These are phyloP conservation scores for Closterium sp. DNA, from an alignment of 139 green algal species.

Conservation along the genomic window DNA sequence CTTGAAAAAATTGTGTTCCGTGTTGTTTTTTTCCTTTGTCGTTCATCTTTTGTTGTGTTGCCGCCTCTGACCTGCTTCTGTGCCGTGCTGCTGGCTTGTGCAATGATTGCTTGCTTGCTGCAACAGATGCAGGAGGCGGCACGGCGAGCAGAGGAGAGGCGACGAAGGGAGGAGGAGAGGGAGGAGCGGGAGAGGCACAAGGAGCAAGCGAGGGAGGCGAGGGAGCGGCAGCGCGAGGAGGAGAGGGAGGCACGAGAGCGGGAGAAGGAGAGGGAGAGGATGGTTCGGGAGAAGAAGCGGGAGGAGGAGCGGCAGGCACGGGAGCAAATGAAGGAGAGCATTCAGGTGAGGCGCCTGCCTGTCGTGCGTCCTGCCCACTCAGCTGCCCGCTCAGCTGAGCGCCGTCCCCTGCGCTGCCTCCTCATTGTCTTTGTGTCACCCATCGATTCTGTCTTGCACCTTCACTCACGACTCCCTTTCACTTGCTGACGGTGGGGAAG, in stretches of 20 bases:
- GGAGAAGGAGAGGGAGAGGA: slow-evolving; percentile 40
- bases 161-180: background rate
- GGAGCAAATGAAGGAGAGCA: slow-evolving; percentile 26
- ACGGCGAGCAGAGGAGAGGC: background rate
- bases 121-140: background rate
- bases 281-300: slow-evolving; percentile 28
- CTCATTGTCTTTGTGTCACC: no score
- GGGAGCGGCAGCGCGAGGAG: slow-evolving; percentile 34
- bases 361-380: background rate
- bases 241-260: slow-evolving; percentile 24
- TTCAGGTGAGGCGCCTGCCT: background rate
- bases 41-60: no score
- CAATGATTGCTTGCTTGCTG: no score
- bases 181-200: slow-evolving; percentile 11
- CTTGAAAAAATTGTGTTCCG: no score
- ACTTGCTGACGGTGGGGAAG: no score
- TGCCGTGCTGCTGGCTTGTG: no score
- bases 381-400: no score
- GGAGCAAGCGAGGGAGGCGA: slow-evolving; percentile 37
- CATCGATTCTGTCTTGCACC: no score
- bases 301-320: slow-evolving; percentile 29
- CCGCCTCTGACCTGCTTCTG: no score
- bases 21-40: no score
- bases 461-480: no score
- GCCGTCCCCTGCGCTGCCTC: no score